Conservation (phyloP, 805 yeast species). For the Starmerella bombicola region DNA sequence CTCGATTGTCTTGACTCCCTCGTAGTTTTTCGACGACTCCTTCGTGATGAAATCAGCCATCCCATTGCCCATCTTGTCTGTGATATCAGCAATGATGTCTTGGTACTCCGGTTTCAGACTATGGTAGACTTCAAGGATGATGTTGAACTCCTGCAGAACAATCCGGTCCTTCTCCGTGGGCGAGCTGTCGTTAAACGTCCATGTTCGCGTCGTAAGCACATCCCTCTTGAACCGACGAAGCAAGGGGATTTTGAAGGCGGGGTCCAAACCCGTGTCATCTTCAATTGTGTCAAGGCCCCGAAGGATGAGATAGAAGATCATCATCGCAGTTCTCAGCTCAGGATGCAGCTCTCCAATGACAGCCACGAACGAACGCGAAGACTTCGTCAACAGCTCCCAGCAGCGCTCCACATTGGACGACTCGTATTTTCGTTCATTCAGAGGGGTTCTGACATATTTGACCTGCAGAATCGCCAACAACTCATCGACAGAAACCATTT, state of each 20-base stretch:
- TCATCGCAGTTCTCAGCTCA: constrained; percentile 62
- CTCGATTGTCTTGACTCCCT: constrained; percentile 62
- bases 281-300: constrained; percentile 93
- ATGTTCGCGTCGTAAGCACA: constrained; percentile 50
- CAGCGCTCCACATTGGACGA: constrained; percentile 42
- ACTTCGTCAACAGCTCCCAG: constrained; percentile 48
- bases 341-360: constrained; percentile 88
- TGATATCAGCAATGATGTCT: constrained; percentile 63
- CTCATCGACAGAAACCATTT: constrained; percentile 15
- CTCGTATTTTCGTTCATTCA: constrained; percentile 9
- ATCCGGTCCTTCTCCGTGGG: constrained; percentile 70
- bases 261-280: constrained; percentile 83
- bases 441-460: constrained; percentile 12
- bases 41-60: constrained; percentile 87
- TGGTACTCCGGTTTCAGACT: constrained; percentile 62
- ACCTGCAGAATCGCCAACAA: constrained; percentile 13
- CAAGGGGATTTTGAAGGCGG: constrained; percentile 58
- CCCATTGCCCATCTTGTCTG: constrained; percentile 86
- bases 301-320: constrained; percentile 72
- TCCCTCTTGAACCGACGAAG: constrained; percentile 49
- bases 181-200: constrained; percentile 65
- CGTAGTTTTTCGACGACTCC: constrained; percentile 42
- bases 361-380: constrained; percentile 90
- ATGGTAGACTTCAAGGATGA: constrained; percentile 58
- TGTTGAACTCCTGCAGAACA: constrained; percentile 69